Evolutionary conservation across 495 filamentous ascomycete species (phyloP).

Genomic region (Rostrohypoxylon terebratum): DNA sequence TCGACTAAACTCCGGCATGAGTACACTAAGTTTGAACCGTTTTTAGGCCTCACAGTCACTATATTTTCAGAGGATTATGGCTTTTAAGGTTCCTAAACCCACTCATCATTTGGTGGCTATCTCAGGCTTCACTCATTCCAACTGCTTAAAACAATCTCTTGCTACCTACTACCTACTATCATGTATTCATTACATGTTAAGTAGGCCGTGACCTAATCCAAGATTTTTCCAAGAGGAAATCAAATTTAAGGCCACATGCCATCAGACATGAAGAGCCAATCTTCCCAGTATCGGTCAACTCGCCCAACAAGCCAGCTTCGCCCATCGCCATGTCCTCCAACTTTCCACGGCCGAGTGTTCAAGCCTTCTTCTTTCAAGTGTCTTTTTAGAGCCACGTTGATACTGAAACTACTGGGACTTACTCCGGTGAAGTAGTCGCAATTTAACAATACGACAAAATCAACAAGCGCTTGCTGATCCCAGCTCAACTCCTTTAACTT

Average conservation of each 20-base stretch:
- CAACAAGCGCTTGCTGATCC: slow-evolving; percentile 60
- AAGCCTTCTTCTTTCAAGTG: slow-evolving; percentile 55
- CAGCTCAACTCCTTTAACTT: slow-evolving; percentile 53
- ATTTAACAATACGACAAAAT: slow-evolving; percentile 55
- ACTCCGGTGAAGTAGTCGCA: slow-evolving; percentile 58
- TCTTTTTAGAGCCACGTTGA: slow-evolving; percentile 58
- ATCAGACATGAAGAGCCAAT: slow-evolving; percentile 63
- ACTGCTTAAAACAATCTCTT: no score
- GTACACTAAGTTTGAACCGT: no score
- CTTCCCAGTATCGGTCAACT: slow-evolving; percentile 57
- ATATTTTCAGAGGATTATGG: no score
- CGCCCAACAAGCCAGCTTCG: slow-evolving; percentile 58
- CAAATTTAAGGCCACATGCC: slow-evolving; percentile 55
- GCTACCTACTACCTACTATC: no score
- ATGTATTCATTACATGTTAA: no score
- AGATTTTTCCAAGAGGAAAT: no score
- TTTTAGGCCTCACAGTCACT: no score
- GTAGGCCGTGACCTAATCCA: no score
- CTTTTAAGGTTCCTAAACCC: no score
- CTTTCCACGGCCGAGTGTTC: slow-evolving; percentile 57
- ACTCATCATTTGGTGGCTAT: no score
- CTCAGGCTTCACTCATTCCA: no score
- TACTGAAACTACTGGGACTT: slow-evolving; percentile 60
- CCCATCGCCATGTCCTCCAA: slow-evolving; percentile 55
- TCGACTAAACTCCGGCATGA: no score